Evolutionary conservation across 495 filamentous ascomycete species (phyloP).

Genomic region (Xylaria scruposa): DNA sequence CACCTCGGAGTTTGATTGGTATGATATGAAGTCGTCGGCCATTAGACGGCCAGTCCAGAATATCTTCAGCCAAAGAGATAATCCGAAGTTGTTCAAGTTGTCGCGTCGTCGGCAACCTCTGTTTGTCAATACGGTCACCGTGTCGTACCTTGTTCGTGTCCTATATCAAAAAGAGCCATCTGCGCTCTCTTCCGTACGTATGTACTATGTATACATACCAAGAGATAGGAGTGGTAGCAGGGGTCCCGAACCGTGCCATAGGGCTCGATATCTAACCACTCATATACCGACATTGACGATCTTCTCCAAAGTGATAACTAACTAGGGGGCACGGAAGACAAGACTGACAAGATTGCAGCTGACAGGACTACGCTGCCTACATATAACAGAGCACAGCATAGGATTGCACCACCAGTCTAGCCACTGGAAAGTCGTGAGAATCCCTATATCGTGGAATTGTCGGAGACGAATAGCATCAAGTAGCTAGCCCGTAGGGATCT

Average conservation of each 20-base stretch:
- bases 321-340: slow-evolving; percentile 21
- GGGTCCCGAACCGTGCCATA: slow-evolving; percentile 10
- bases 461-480: slow-evolving; percentile 7
- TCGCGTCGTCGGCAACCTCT: slow-evolving; percentile 23
- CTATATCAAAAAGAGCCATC: neutral
- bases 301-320: slow-evolving; percentile 23
- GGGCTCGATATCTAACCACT: slow-evolving; percentile 23
- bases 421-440: neutral
- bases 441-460: neutral
- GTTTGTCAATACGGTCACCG: slow-evolving; percentile 16
- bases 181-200: neutral
- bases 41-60: slow-evolving; percentile 1
- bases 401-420: slow-evolving; percentile 19
- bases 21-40: slow-evolving; percentile 9
- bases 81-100: neutral
- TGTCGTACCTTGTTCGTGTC: slow-evolving; percentile 16
- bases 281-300: slow-evolving; percentile 14
- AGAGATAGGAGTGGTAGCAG: slow-evolving; percentile 14
- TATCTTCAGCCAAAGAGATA: neutral
- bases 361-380: slow-evolving; percentile 5
- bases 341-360: slow-evolving; percentile 30
- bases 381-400: slow-evolving; percentile 12
- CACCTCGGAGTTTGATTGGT: slow-evolving; percentile 20
- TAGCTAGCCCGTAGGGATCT: neutral
- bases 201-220: neutral